Conservation (phyloP, 495 filamentous ascomycete genomes). For the Penicillium pancosmium region DNA sequence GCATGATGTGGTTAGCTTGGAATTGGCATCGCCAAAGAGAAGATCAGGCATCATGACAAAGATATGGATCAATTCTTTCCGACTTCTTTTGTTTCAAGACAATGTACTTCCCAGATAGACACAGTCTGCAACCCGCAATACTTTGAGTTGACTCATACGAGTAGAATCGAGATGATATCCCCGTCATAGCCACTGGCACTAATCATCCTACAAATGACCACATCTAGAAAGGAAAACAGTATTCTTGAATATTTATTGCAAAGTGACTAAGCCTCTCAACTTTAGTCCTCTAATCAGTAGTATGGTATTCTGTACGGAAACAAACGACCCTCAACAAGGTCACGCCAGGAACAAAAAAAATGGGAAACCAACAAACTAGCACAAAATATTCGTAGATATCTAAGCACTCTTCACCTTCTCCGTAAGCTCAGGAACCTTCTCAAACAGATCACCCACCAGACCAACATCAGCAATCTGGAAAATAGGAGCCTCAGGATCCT, state of each 20-base stretch:
- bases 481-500: slow-evolving; percentile 94
- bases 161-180: too few species aligned
- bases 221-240: background rate
- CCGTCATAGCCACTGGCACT: too few species aligned
- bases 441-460: slow-evolving; percentile 91
- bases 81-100: too few species aligned
- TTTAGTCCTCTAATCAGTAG: slow-evolving; percentile 28
- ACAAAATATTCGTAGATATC: slow-evolving; percentile 26
- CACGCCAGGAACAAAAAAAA: slow-evolving; percentile 31
- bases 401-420: slow-evolving; percentile 77
- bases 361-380: slow-evolving; percentile 13
- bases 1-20: too few species aligned
- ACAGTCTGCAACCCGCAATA: too few species aligned
- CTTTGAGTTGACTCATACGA: too few species aligned
- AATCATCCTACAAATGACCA: too few species aligned
- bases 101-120: too few species aligned
- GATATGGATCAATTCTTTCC: too few species aligned
- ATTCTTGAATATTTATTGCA: slow-evolving; percentile 16
- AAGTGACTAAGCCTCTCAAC: slow-evolving; percentile 14
- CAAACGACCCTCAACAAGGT: slow-evolving; percentile 21
- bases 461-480: slow-evolving; percentile 98
- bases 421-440: slow-evolving; percentile 93
- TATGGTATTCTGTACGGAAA: slow-evolving; percentile 42
- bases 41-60: too few species aligned
- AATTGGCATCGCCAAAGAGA: too few species aligned